Percentiles rank a stretch among this genome's conserved stretches.
These are phyloP conservation scores for Rhododendron mucronatum DNA, from an alignment of 148 eudicot genomes.

Conservation along the genomic window DNA sequence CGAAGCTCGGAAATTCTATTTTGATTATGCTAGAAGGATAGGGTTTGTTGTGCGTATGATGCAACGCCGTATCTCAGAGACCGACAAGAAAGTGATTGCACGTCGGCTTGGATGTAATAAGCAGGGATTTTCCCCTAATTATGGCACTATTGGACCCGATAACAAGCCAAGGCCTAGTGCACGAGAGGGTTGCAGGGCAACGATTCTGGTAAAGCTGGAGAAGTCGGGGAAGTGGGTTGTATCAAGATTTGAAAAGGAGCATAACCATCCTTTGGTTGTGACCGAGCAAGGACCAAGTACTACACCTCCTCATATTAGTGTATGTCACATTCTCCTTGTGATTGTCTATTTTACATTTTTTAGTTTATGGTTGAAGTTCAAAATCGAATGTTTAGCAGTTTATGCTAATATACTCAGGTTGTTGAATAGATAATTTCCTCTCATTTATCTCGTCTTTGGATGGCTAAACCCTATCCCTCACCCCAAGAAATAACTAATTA, in stretches of 20 bases:
- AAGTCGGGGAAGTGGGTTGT: constrained; percentile 55
- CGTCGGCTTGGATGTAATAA: constrained; percentile 53
- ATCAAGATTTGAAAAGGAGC: constrained; percentile 43
- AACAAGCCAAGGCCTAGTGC: constrained; percentile 36
- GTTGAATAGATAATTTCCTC: not conserved
- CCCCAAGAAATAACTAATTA: not conserved
- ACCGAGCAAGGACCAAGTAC: constrained; percentile 15
- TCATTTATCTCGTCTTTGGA: not conserved
- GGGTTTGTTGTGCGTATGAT: constrained; percentile 49
- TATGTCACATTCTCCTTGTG: not conserved
- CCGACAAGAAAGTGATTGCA: constrained; percentile 46
- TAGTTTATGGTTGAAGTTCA: not conserved
- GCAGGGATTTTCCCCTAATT: constrained; percentile 37
- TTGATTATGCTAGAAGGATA: constrained; percentile 36
- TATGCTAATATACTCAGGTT: not conserved
- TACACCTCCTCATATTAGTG: not conserved
- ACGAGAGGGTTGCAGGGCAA: constrained; percentile 51
- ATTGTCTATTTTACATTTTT: not conserved
- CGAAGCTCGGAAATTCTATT: constrained; percentile 39
- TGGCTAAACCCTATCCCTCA: not conserved
- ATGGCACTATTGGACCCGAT: constrained; percentile 32
- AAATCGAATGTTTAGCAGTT: not conserved
- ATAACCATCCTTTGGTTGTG: constrained; percentile 43
- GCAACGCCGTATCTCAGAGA: constrained; percentile 52
- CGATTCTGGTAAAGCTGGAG: constrained; percentile 40